A percentile compares a stretch with the other conserved stretches of the same genome.
Conservation (phyloP, 2,329 filamentous ascomycete species). For the Neofusicoccum laricinum region DNA sequence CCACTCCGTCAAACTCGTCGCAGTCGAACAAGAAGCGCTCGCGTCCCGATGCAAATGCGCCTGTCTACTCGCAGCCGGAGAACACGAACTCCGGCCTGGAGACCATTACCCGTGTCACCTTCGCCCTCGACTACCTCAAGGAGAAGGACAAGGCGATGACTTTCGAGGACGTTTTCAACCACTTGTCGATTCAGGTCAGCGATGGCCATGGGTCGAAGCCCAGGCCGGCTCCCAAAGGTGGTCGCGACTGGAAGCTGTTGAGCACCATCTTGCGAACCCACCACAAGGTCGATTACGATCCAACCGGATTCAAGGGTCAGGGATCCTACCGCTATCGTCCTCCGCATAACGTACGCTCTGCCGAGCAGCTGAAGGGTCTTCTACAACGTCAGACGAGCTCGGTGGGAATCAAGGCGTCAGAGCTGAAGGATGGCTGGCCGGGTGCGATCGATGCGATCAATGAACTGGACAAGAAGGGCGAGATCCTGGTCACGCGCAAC, state of each 20-base stretch:
- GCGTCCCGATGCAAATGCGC: conserved; percentile 51
- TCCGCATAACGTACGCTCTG: conserved; percentile 76
- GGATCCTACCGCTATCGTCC: conserved; percentile 83
- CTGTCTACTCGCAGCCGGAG: conserved; percentile 72
- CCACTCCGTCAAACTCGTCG: conserved; percentile 49
- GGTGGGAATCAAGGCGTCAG: conserved; percentile 77
- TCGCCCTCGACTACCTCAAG: conserved; percentile 78
- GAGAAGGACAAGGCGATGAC: conserved; percentile 41
- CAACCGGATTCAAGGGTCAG: conserved; percentile 60
- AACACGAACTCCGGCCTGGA: conserved; percentile 74
- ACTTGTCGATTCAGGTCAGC: conserved; percentile 67
- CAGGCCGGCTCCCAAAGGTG: conserved; percentile 29
- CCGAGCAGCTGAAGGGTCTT: conserved; percentile 73
- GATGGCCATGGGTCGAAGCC: conserved; percentile 53
- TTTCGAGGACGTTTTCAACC: conserved; percentile 74
- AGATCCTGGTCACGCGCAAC: conserved; percentile 80
- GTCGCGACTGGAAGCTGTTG: conserved; percentile 40
- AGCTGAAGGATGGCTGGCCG: conserved; percentile 94
- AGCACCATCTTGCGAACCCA: conserved; percentile 65
- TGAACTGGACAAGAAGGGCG: conserved; percentile 72
- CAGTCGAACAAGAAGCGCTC: conserved; percentile 52
- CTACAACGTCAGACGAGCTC: conserved; percentile 80
- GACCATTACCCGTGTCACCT: conserved; percentile 83
- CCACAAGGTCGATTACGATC: conserved; percentile 59
- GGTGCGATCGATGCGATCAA: conserved; percentile 77